phyloP scores from a whole-genome alignment of 1,284 basidiomycete species.

The Stereum hirsutum region DNA sequence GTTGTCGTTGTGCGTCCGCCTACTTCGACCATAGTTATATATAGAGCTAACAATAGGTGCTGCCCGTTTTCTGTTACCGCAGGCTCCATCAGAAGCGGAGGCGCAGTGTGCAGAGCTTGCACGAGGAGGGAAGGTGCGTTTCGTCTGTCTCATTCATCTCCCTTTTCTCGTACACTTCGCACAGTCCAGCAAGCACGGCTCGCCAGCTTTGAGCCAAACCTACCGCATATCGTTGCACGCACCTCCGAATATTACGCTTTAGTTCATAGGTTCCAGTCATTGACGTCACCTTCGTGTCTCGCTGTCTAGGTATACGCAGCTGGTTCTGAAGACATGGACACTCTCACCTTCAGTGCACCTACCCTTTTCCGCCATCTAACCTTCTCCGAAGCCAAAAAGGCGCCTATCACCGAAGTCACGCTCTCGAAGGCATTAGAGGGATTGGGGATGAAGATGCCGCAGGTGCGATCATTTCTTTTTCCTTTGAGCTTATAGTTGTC shows the following conservation, averaged over 20 bases:
- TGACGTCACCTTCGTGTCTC: no score
- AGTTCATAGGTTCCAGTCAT: no score
- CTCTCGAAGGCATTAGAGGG: conserved; percentile 82
- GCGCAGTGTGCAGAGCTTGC: conserved; percentile 98
- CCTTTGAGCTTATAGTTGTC: background rate
- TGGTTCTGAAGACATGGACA: conserved; percentile 99
- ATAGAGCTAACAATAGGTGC: no score
- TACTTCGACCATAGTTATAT: background rate
- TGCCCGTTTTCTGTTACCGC: conserved; percentile 1
- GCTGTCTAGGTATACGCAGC: conserved; percentile 89
- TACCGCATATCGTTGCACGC: no score
- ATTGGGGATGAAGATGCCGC: conserved; percentile 87
- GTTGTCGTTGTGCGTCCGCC: conserved; percentile 65
- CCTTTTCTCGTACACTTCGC: no score
- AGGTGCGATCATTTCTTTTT: conserved; percentile 34
- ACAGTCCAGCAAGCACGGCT: no score
- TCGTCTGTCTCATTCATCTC: no score
- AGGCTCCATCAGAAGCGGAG: conserved; percentile 98
- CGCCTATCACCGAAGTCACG: conserved; percentile 92
- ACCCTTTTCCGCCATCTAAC: conserved; percentile 96
- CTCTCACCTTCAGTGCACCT: conserved; percentile 90
- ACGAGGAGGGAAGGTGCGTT: conserved; percentile 77
- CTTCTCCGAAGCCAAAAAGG: conserved; percentile 97
- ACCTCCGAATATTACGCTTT: no score
- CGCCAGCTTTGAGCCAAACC: no score